Evolutionary conservation across 495 filamentous ascomycete species (phyloP), one percentile per base, ranked within the genome.

Genomic region (Antarctomyces pellizariae): DNA sequence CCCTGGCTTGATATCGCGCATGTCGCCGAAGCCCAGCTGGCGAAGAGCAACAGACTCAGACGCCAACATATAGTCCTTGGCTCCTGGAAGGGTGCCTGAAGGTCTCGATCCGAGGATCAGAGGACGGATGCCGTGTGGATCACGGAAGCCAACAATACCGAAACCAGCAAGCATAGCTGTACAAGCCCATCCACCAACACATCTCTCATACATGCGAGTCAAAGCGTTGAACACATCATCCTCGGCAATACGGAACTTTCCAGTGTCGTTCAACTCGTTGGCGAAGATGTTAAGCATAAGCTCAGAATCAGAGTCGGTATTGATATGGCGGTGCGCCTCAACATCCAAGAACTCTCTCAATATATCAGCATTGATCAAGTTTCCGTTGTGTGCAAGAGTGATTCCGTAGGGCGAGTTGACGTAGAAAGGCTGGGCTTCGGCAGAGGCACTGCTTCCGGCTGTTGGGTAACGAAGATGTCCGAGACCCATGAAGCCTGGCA

Each of bases 251-350:
- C 86, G 76, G 15, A 82, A 76, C 51, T 97, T 95, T 36, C 78
- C 78, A n/a, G 79, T 90, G 47, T 90, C 76, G 33, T 84, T 83
- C 23, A 97, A 61, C 46, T 84, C 84, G 47, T 78, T 75, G 9
- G 86, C 86, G 36, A 92, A 91, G 34, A 93, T 64, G 46, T 95
- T 97, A 25, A 97, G 58, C 68, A 92, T 89, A 30, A 89, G 49
- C 56, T 97, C 86, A 39, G 74, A 82, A 47, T 97, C 86, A 30
- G 71, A 82, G 33, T 95, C 82, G 14, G 86, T 91, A 52, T 97
- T 97, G 51, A 95, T 83, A 45, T 95, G 86, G 37, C 86, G 62
- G 48, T 89, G 83, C 3, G 78, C 86, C 34, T 83, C 78, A 36
- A 72, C 54, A 39, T 97, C 86, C 20, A 97, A 63, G 42, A 70